Conservation (phyloP, 345 rosid species). For the Moricandia arvensis region DNA sequence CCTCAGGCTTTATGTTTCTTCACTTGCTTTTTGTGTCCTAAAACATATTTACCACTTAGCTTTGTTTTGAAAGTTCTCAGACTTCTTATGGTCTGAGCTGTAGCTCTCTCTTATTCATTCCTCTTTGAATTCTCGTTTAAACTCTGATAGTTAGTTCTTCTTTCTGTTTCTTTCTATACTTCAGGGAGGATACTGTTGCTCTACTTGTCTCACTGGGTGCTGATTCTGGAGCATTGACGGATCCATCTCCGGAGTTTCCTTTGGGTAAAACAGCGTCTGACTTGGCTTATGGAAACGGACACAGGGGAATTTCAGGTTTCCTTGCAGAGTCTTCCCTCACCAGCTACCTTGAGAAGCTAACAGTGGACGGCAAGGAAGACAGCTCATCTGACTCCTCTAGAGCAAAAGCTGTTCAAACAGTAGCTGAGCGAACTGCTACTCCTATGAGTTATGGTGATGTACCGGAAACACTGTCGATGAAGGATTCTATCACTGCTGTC, state of each 20-base stretch:
- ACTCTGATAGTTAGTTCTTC: constrained; percentile 8
- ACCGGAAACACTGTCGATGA: constrained; percentile 66
- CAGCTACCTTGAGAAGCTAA: constrained; percentile 59
- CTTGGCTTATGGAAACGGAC: constrained; percentile 83
- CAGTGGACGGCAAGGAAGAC: constrained; percentile 55
- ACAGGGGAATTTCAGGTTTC: constrained; percentile 91
- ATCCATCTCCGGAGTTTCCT: constrained; percentile 83
- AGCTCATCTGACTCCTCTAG: constrained; percentile 39
- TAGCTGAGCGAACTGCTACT: constrained; percentile 63
- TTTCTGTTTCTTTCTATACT: constrained; percentile 20
- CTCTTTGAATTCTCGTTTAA: background rate
- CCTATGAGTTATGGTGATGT: constrained; percentile 50
- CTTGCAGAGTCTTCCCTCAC: constrained; percentile 88
- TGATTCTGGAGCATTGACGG: constrained; percentile 64
- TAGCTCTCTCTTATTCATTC: too few species aligned
- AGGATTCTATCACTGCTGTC: constrained; percentile 80
- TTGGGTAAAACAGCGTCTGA: constrained; percentile 78
- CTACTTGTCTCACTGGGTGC: constrained; percentile 70
- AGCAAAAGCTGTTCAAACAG: constrained; percentile 53
- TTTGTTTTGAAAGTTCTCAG: constrained; percentile 2
- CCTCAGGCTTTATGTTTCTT: constrained; percentile 25
- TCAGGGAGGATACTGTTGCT: constrained; percentile 82
- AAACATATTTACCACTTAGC: background rate
- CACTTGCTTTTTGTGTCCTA: background rate
- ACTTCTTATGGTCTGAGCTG: too few species aligned